Base-by-base conservation (phyloP, 352 stramenopile species). In the Phytophthora cactorum region DNA sequence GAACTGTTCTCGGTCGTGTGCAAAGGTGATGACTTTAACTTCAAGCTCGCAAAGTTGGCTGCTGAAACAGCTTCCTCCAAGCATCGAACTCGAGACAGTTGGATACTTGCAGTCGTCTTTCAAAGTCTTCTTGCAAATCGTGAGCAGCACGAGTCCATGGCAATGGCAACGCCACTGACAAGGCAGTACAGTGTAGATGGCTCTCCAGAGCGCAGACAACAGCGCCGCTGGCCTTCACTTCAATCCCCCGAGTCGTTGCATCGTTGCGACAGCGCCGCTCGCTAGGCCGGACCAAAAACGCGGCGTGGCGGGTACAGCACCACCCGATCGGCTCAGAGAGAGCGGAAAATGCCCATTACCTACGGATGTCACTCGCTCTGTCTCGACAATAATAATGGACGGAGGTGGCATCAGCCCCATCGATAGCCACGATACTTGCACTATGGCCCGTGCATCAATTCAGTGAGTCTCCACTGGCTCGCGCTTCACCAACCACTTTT, bases 221-320 rank as follows among this genome's bases (percentile, higher is more conserved):
- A 53, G 29, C 29, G 49, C 9, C 29, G 7, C 31, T 12, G 31
- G 22, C 4, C 31, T 55, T 15, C 50, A 54, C 63, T 66, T 66
- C 50, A 66, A 67, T 71, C 31, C 25, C 22, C 10, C 25, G 10
- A 63, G 25, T 74, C 50, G 67, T 66, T 49, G 14, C 34, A 64
- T 74, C 55, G 61, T 67, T 59, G 50, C 61, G 55, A 63, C 49
- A 70, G 36, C 12, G 36, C 27, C 34, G 22, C 17, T 63, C 28
- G 45, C 54, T 31, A 59, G 60, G 61, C 67, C 50, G 61, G 67
- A 70, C 67, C 67, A 74, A 67, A 74, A 54, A 54, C 53, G 53
- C 59, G 59, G 47, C 55, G 36, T 53, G 66, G 53, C 31, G 39
- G 22, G 49, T 34, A 70, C 63, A 66, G 39, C 63, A 66, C 63